Percentiles rank a stretch among this genome's conserved stretches.
These are phyloP conservation scores for Backusella tuberculispora DNA, from an alignment of 192 early-diverging fungal species.

Conservation along the genomic window DNA sequence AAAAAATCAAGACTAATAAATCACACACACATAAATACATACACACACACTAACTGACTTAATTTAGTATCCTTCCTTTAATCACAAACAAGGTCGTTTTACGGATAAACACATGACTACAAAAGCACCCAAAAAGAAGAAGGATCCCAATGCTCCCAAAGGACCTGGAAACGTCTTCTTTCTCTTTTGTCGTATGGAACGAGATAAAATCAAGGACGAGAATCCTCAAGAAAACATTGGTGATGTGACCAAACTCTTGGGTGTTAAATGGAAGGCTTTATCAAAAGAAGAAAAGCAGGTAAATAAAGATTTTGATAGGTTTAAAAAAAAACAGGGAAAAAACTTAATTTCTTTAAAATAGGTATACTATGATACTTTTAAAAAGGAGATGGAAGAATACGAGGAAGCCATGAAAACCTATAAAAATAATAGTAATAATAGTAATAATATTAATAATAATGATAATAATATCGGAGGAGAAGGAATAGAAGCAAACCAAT, in stretches of 20 bases:
- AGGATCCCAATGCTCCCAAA: conserved; percentile 54
- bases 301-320: conserved; percentile 10
- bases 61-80: not conserved
- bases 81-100: not conserved
- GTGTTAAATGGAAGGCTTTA: conserved; percentile 48
- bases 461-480: not conserved
- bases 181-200: conserved; percentile 44
- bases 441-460: not conserved
- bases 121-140: conserved; percentile 38
- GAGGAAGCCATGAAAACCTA: conserved; percentile 41
- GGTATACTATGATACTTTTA: conserved; percentile 39
- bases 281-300: conserved; percentile 45
- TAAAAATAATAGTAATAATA: conserved; percentile 15
- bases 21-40: no score
- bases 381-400: conserved; percentile 41
- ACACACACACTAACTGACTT: no score
- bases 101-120: not conserved
- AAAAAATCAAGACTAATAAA: no score
- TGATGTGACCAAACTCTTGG: conserved; percentile 45
- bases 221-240: conserved; percentile 42
- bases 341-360: not conserved
- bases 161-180: conserved; percentile 50
- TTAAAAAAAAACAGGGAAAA: not conserved
- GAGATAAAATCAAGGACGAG: conserved; percentile 49
- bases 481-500: not conserved